Evolutionary conservation across 2,329 filamentous ascomycete genomes (phyloP), one percentile per base, ranked within the genome.

Genomic region (Graphiopsis chlorocephala): DNA sequence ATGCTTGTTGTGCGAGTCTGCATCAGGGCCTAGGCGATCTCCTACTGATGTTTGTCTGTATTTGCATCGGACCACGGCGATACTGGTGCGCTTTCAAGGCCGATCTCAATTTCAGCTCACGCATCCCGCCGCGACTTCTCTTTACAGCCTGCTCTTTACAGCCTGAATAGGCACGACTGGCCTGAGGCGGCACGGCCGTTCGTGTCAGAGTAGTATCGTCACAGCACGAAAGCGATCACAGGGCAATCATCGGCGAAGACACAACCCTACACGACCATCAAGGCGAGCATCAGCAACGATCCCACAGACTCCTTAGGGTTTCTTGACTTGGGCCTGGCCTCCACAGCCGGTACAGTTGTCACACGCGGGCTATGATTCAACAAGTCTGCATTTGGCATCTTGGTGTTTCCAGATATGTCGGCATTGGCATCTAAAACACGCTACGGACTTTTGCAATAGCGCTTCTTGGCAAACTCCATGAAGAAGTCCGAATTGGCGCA

Each of bases 391-490:
- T n/a, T n/a, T 3, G 15, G 35, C 35, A n/a, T 42, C 17, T n/a
- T 42, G 35, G 17, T 42, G 14, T 42, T 8, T 45, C 38, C n/a
- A 45, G 38, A 23, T 8, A 45, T 11, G 10, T n/a, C 38, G 38
- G 38, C n/a, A 31, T 42, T 60, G 26, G 25, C 38, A 52, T 50
- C 17, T 33, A 11, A 61, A 61, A 61, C 59, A 53, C 59, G 59
- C 59, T 53, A 61, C 59, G 59, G 59, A 61, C 59, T 61, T 61
- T 53, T 23, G 29, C 11, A 25, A 38, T n/a, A 20, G n/a, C 50
- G 50, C 29, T 6, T 20, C 26, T 53, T 31, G 50, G 50, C 50
- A n/a, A 17, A n/a, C 17, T 53, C 17, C 5, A 20, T 45, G 50
- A 31, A 53, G 50, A 29, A 53, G 26, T 53, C 25, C 28, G 28